A percentile compares a stretch with the other conserved stretches of the same genome.
Evolutionary conservation across 371 early-diverging fungal species (phyloP).

Genomic region (Syncephalastrum contaminatum): DNA sequence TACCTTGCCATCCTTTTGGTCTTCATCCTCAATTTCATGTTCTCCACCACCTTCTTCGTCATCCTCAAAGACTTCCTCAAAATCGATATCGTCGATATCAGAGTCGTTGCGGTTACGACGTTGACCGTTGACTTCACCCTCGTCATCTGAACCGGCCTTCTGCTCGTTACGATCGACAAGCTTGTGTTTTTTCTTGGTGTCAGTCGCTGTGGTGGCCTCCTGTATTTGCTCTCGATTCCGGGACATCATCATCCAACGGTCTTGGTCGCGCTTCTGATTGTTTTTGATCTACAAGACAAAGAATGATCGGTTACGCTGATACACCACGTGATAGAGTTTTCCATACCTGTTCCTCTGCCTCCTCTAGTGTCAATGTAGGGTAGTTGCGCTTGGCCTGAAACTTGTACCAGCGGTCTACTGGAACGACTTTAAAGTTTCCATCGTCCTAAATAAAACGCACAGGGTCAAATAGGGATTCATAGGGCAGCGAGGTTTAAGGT

Average conservation of each 20-base stretch:
- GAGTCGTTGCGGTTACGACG: conserved; percentile 19
- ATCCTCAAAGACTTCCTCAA: conserved; percentile 53
- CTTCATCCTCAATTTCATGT: conserved; percentile 64
- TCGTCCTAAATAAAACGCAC: conserved; percentile 47
- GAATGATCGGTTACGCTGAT: background rate
- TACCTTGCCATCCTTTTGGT: conserved; percentile 55
- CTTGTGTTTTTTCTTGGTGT: conserved; percentile 22
- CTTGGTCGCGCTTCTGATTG: conserved; percentile 56
- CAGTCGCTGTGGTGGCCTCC: background rate
- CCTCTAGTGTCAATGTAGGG: conserved; percentile 81
- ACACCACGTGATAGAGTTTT: background rate
- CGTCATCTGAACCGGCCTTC: conserved; percentile 11
- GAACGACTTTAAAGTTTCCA: conserved; percentile 80
- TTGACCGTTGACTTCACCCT: conserved; percentile 2
- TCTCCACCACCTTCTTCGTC: conserved; percentile 84
- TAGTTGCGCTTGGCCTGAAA: conserved; percentile 82
- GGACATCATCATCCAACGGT: conserved; percentile 76
- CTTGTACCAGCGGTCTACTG: conserved; percentile 89
- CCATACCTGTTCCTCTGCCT: conserved; percentile 88
- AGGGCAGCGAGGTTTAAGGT: background rate
- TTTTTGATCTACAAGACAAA: conserved; percentile 35
- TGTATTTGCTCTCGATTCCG: conserved; percentile 25
- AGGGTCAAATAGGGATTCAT: background rate
- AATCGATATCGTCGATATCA: conserved; percentile 56
- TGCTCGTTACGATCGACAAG: conserved; percentile 30